Evolutionary conservation across 331 rosid genomes (phyloP), one percentile per base, ranked within the genome.

Genomic region (Stylosanthes scabra): DNA sequence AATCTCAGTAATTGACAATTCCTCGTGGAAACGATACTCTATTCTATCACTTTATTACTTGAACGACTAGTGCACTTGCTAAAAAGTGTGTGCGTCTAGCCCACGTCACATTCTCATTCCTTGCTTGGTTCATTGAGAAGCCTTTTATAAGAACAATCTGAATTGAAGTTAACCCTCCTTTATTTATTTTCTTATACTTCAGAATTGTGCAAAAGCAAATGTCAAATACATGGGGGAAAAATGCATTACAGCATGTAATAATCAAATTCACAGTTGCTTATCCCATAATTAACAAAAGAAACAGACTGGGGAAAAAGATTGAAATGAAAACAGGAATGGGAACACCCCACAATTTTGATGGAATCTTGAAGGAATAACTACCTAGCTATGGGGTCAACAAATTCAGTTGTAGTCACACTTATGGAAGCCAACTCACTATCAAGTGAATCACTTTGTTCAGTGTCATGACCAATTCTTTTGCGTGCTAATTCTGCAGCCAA

Each of bases 361-460:
- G 56, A 28, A 71, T 14, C 0, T 31, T 34, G 9, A 69, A 31
- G 27, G 20, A 28, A 28, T n/a, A 28, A 28, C 69, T 59, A 77
- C 62, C 85, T 59, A 49, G 76, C 85, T 9, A 2, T 1, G 15
- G 85, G 83, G 50, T 8, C 60, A 3, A 76, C 55, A 3, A 76
- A 2, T 70, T 69, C 73, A n/a, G 77, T 58, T 11, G 49, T 58
- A 14, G 49, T 52, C 3, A 67, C 0, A 80, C 65, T 69, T 57
- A 73, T 1, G 27, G 69, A 1, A 42, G 54, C 47, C 61, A 68
- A 11, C 13, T 69, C 39, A 34, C 39, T 34, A 5, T 34, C 81
- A 67, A 59, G 45, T 59, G 57, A 73, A 52, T 65, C 72, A 2
- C 0, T 60, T 29, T 6, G 58, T 72, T 64, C 70, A 45, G 8